Percentiles rank a stretch among this genome's conserved stretches.
These are phyloP conservation scores for Schoenoplectus tabernaemontani DNA, from an alignment of 202 grass and related monocot species.

Conservation along the genomic window DNA sequence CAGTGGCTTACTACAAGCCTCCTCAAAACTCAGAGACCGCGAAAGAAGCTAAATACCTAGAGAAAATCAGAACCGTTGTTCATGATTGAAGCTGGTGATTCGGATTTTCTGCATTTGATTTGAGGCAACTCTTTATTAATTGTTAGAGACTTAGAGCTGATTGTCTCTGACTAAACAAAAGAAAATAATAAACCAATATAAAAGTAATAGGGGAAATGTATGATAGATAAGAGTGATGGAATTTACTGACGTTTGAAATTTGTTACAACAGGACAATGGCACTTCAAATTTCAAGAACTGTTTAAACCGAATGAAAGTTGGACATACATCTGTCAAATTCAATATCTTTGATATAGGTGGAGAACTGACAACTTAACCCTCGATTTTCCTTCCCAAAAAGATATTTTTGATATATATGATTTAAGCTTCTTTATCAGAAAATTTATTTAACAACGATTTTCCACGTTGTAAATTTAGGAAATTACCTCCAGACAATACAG, in stretches of 20 bases:
- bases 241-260: not conserved
- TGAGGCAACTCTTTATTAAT: not conserved
- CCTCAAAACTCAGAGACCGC: not conserved
- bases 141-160: not conserved
- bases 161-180: not conserved
- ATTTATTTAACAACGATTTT: not conserved
- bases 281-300: conserved; percentile 20
- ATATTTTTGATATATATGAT: not conserved
- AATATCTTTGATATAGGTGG: not conserved
- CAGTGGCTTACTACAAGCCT: not conserved
- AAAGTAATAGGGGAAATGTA: not conserved
- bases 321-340: conserved; percentile 7
- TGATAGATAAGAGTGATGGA: not conserved
- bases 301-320: conserved; percentile 28
- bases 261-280: not conserved
- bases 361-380: not conserved
- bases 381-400: not conserved
- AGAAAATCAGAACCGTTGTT: not conserved
- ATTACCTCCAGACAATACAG: not conserved
- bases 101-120: not conserved
- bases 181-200: not conserved
- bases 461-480: not conserved
- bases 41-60: not conserved
- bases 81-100: not conserved
- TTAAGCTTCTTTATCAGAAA: not conserved